phyloP scores from a whole-genome alignment of 768 basidiomycete species.

The Tubosaeta sp. region DNA sequence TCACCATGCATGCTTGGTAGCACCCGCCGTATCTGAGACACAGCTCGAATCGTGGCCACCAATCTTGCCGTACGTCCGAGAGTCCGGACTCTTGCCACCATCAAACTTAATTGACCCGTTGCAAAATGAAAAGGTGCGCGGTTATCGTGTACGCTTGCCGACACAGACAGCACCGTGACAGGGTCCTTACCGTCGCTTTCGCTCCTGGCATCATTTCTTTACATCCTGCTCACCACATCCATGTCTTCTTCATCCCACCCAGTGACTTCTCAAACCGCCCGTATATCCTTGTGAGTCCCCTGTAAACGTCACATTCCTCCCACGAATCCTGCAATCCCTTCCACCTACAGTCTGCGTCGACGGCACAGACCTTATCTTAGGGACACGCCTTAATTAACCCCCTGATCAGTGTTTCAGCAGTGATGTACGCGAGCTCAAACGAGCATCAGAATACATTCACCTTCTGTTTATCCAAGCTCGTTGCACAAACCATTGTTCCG shows the following conservation, averaged over 20 bases:
- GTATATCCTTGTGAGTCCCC: slow-evolving; percentile 45
- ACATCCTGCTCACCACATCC: slow-evolving; percentile 39
- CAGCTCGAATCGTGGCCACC: background rate
- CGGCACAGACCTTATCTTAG: slow-evolving; percentile 34
- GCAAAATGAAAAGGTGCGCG: slow-evolving; percentile 21
- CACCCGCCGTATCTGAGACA: background rate
- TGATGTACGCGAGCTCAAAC: slow-evolving; percentile 46
- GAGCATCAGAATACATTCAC: background rate
- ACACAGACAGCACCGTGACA: slow-evolving; percentile 12
- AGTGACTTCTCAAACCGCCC: slow-evolving; percentile 40
- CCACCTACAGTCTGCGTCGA: slow-evolving; percentile 63
- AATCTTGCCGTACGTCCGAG: background rate
- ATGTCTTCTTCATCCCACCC: slow-evolving; percentile 38
- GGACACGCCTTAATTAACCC: slow-evolving; percentile 49
- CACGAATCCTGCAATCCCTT: slow-evolving; percentile 56
- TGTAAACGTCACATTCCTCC: slow-evolving; percentile 44
- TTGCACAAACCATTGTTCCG: slow-evolving; percentile 48
- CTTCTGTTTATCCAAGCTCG: slow-evolving; percentile 45
- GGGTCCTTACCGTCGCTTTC: slow-evolving; percentile 1
- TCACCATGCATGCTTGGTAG: background rate
- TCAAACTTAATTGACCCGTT: slow-evolving; percentile 19
- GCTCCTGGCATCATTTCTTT: slow-evolving; percentile 24
- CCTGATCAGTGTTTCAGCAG: slow-evolving; percentile 50
- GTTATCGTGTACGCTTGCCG: slow-evolving; percentile 15
- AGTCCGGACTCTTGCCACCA: background rate